phyloP scores from a whole-genome alignment of 441 rosid genomes.

The Populus hybrid region DNA sequence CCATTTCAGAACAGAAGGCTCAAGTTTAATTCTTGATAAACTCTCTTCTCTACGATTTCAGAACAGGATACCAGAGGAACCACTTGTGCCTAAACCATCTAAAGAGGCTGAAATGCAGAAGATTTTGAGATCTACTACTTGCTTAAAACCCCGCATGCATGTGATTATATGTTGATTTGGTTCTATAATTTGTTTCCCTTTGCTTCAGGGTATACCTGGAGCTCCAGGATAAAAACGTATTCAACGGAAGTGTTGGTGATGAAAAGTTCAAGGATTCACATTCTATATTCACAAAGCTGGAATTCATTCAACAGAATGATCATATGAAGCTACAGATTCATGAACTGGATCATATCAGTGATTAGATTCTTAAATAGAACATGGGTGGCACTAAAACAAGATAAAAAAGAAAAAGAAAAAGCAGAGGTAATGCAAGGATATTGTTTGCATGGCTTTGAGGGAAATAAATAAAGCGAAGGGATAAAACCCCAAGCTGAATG shows the following conservation, averaged over 20 bases:
- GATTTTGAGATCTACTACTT: constrained; percentile 83
- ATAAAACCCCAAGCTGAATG: neutral
- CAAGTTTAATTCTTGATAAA: neutral
- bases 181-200: neutral
- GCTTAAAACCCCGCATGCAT: neutral
- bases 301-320: neutral
- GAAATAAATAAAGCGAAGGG: neutral
- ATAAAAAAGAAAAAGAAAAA: no score
- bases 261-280: constrained; percentile 44
- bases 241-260: constrained; percentile 51
- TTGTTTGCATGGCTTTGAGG: neutral
- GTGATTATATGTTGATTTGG: neutral
- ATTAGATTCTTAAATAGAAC: neutral
- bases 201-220: constrained; percentile 85
- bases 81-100: constrained; percentile 72
- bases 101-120: constrained; percentile 95
- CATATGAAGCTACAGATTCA: neutral
- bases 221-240: constrained; percentile 90
- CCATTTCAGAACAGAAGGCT: neutral
- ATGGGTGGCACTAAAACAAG: neutral
- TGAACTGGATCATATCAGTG: neutral
- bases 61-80: constrained; percentile 80
- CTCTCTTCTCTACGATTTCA: constrained; percentile 22
- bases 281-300: constrained; percentile 38
- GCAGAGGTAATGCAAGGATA: neutral